A percentile compares a stretch with the other conserved stretches of the same genome.
Evolutionary conservation across 2,329 filamentous ascomycete species (phyloP).

Genomic region (Lasiodiplodia theobromae): DNA sequence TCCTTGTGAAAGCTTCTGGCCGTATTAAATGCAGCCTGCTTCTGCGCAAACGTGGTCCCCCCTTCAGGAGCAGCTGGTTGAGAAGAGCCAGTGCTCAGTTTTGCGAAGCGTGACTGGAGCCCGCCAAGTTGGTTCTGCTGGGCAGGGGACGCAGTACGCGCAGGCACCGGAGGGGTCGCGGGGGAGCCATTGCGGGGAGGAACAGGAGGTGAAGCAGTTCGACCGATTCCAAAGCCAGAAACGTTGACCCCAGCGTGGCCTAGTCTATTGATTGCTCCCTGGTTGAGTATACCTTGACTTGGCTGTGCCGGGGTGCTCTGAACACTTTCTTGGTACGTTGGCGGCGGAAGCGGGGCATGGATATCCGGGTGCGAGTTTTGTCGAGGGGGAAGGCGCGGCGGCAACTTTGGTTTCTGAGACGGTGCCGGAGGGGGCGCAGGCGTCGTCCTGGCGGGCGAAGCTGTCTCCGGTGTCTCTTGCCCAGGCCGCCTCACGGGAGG

Average conservation of each 20-base stretch:
- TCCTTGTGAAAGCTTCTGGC: conserved; percentile 66
- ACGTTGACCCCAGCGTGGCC: conserved; percentile 79
- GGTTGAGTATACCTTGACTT: conserved; percentile 56
- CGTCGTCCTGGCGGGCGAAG: conserved; percentile 49
- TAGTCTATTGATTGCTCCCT: conserved; percentile 70
- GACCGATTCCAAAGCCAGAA: conserved; percentile 76
- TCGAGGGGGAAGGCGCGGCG: conserved; percentile 76
- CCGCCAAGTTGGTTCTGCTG: conserved; percentile 63
- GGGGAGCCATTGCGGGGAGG: conserved; percentile 41
- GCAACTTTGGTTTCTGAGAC: conserved; percentile 38
- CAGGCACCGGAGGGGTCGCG: conserved; percentile 38
- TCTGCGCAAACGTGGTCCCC: conserved; percentile 70
- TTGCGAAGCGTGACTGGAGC: conserved; percentile 70
- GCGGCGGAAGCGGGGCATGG: conserved; percentile 55
- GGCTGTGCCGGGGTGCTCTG: conserved; percentile 40
- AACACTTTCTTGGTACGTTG: conserved; percentile 55
- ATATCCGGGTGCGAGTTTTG: conserved; percentile 61
- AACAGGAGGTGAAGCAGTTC: conserved; percentile 44
- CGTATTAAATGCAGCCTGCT: conserved; percentile 67
- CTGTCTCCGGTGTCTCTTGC: conserved; percentile 37
- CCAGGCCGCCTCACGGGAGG: conserved; percentile 66
- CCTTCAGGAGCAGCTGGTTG: conserved; percentile 44
- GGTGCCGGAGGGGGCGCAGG: conserved; percentile 61
- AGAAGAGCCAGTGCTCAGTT: conserved; percentile 45
- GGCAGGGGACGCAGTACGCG: conserved; percentile 29